These are phyloP conservation scores for Tetradesmus obliquus DNA, from an alignment of 139 green algal species.

Conservation along the genomic window DNA sequence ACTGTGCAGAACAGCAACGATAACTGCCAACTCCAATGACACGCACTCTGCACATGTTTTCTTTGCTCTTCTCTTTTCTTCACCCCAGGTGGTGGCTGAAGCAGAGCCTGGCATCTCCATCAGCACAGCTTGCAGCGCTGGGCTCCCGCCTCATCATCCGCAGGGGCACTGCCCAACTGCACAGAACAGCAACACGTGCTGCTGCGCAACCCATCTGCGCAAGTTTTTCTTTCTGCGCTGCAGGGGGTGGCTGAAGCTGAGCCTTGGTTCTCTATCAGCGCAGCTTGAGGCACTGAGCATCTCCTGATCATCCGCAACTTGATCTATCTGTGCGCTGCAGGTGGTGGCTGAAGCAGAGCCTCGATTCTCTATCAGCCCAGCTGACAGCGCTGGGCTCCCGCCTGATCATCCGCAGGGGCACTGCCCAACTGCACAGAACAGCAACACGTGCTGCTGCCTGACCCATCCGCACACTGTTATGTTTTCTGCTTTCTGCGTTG, in stretches of 20 bases:
- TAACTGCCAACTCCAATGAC: too few relatives aligned
- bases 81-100: constrained; percentile 53
- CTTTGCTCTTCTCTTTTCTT: neutral
- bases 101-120: constrained; percentile 64
- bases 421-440: constrained; percentile 42
- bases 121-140: constrained; percentile 69
- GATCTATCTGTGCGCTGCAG: neutral
- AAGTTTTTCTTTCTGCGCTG: too few relatives aligned
- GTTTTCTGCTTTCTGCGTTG: neutral
- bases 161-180: constrained; percentile 65
- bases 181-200: constrained; percentile 67
- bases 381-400: constrained; percentile 75
- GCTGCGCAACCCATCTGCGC: too few relatives aligned
- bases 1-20: neutral
- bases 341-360: constrained; percentile 60
- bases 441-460: neutral
- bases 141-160: constrained; percentile 81
- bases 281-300: constrained; percentile 77
- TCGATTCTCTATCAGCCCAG: constrained; percentile 61
- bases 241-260: constrained; percentile 61
- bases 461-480: too few relatives aligned
- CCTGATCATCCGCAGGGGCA: constrained; percentile 72
- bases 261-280: constrained; percentile 57
- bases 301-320: constrained; percentile 75
- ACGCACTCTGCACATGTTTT: too few relatives aligned